Percentiles rank a stretch among this genome's conserved stretches.
phyloP scores from a whole-genome alignment of 202 grass and related monocot species.

The Saccharum hybrid region DNA sequence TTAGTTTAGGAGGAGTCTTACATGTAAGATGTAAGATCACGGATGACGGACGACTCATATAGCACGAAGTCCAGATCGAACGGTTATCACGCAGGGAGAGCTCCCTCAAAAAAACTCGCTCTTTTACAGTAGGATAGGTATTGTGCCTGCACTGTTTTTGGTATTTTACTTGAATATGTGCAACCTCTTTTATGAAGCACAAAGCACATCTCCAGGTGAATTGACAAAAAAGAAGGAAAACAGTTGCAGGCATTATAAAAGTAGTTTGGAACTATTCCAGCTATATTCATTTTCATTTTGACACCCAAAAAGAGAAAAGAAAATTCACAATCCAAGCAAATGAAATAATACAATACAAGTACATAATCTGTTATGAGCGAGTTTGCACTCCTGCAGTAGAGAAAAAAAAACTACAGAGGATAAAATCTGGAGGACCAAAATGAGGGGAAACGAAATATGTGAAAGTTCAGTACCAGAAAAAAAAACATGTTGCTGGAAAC shows the following conservation, averaged over 20 bases:
- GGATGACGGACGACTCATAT: no score
- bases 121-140: no score
- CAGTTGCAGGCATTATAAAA: conserved; percentile 7
- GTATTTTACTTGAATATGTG: neutral
- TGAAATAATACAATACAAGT: neutral
- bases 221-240: conserved; percentile 9
- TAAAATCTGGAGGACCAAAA: neutral
- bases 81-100: no score
- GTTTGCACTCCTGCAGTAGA: neutral
- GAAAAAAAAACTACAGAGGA: neutral
- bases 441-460: neutral
- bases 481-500: neutral
- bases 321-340: neutral
- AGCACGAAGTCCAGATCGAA: no score
- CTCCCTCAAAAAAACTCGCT: no score
- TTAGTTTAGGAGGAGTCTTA: no score
- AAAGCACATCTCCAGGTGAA: neutral
- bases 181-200: neutral
- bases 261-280: neutral
- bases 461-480: neutral
- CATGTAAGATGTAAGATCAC: no score
- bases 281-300: neutral
- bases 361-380: neutral
- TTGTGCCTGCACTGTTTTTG: neutral
- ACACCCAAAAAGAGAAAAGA: neutral